Evolutionary conservation across 306 rosid genomes (phyloP), one percentile per base, ranked within the genome.

Genomic region (Lathyrus tuberosus): DNA sequence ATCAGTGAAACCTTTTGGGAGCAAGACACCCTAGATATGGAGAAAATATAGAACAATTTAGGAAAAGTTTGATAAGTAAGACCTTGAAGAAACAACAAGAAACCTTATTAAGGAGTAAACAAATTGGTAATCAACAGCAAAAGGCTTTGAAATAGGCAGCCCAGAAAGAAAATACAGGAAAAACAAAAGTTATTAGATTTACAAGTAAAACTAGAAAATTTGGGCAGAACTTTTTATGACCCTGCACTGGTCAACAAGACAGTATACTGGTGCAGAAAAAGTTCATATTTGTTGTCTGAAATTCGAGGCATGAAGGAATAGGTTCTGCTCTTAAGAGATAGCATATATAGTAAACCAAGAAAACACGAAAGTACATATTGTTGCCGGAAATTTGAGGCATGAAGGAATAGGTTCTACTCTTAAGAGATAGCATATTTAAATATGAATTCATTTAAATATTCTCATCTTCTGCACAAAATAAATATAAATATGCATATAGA

Each of bases 1-100:
- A 77, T 94, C 89, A 40, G 86, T 15, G 28, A 94, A 83, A 46
- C 82, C 67, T 80, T 85, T 84, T 12, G 97, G 89, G 70, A 80
- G 90, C 83, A 90, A 81, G 44, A 78, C 83, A 62, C 85, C 88
- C 98, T 94, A 76, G 43, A 81, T 10, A 69, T 49, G 76, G 74
- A 80, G 58, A 69, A 73, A 31, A 67, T 74, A 76, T 31, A 35
- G 57, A 73, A 67, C 28, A 69, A 44, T 74, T 42, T 51, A 72
- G 49, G 67, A 70, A 42, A 59, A n/a, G 8, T 49, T 49, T 76
- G 40, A 40, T 15, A 56, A 58, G 33, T 56, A 63, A 31, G 24
- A 77, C 67, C 31, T 15, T 12, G 35, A 30, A 62, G 69, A 47
- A 64, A 79, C 49, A 61, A 60, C 4, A 67, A 57, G 65, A 46